Conservation (phyloP, 2,329 filamentous ascomycete genomes). For the Sporothrix luriei region DNA sequence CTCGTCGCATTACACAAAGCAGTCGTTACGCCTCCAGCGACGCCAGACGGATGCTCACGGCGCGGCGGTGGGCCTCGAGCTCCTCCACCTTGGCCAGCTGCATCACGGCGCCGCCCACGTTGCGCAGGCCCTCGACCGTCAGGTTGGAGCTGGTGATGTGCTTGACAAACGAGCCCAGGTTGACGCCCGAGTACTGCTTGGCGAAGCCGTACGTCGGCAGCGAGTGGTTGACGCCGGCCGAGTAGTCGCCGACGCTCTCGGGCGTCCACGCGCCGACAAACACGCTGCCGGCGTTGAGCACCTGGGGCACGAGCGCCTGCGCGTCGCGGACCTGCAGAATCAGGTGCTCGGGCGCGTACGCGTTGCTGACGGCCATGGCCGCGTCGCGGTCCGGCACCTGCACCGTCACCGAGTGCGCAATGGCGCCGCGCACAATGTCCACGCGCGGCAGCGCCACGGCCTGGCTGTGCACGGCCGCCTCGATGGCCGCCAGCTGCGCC, state of each 20-base stretch:
- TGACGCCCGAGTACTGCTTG: conserved; percentile 97
- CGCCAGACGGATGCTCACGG: conserved; percentile 78
- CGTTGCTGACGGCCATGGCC: conserved; percentile 83
- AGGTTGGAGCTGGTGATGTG: conserved; percentile 95
- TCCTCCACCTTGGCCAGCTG: conserved; percentile 92
- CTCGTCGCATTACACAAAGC: background rate
- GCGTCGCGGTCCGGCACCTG: conserved; percentile 70
- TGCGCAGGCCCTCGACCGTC: conserved; percentile 78
- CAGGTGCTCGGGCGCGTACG: conserved; percentile 93
- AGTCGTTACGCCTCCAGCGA: conserved; percentile 25
- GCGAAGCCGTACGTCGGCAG: conserved; percentile 96
- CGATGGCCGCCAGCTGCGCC: conserved; percentile 74
- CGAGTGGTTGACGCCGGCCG: conserved; percentile 95
- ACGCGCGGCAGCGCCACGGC: conserved; percentile 85
- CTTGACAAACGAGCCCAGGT: conserved; percentile 93
- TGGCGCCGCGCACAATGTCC: conserved; percentile 87
- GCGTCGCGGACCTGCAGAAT: conserved; percentile 87
- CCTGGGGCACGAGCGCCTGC: conserved; percentile 70
- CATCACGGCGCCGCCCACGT: conserved; percentile 90
- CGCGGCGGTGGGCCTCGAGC: conserved; percentile 86
- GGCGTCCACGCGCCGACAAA: conserved; percentile 97
- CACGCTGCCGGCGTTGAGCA: conserved; percentile 92
- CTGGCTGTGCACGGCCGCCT: conserved; percentile 87
- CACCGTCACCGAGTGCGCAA: conserved; percentile 84
- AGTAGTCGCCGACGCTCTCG: conserved; percentile 97